phyloP scores from a whole-genome alignment of 805 yeast species.

The Teunomyces panamensis region DNA sequence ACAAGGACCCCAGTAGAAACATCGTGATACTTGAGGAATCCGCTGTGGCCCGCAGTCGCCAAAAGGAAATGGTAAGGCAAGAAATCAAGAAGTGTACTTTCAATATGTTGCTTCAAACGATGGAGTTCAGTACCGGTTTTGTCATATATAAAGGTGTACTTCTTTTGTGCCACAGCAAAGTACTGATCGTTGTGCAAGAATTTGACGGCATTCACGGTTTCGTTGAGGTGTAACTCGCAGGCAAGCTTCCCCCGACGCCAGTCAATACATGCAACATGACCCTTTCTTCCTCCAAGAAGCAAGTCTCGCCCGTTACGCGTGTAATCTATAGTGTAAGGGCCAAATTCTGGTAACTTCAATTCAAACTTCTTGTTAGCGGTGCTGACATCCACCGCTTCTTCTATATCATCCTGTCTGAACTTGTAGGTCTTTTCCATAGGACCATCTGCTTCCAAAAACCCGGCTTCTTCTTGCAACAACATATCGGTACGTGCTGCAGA shows the following conservation, averaged over 20 bases:
- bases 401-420: constrained; percentile 77
- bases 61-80: constrained; percentile 89
- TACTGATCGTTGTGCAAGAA: constrained; percentile 89
- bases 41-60: constrained; percentile 86
- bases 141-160: constrained; percentile 89
- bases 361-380: constrained; percentile 77
- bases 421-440: constrained; percentile 86
- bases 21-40: constrained; percentile 88
- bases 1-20: constrained; percentile 89
- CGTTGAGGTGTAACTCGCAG: constrained; percentile 81
- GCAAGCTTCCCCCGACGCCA: constrained; percentile 86
- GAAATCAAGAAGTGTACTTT: constrained; percentile 77
- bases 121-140: constrained; percentile 89
- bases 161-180: constrained; percentile 96
- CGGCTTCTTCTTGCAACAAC: constrained; percentile 78
- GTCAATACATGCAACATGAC: constrained; percentile 94
- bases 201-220: constrained; percentile 87
- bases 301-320: constrained; percentile 85
- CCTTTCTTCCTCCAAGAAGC: constrained; percentile 83
- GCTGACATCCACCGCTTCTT: constrained; percentile 67
- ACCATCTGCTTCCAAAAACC: constrained; percentile 89
- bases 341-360: constrained; percentile 69
- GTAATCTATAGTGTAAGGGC: constrained; percentile 82
- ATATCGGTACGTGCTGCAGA: constrained; percentile 87
- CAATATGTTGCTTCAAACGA: constrained; percentile 85